Conservation (phyloP, 768 basidiomycete genomes). For the Coprinopsis strossmayeri region DNA sequence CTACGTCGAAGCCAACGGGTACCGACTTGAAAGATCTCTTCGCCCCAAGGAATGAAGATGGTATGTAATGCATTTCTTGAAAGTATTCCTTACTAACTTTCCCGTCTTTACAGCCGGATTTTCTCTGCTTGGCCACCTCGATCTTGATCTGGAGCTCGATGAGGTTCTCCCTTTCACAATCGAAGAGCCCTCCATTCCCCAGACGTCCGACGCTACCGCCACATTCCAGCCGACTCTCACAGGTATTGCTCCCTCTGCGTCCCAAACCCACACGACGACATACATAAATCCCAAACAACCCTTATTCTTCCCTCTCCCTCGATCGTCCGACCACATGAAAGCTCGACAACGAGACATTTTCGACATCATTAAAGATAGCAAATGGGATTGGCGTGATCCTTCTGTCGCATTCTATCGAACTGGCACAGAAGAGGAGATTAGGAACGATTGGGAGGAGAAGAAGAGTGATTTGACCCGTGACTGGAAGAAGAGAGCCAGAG, state of each 20-base stretch:
- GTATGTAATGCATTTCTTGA: constrained; percentile 27
- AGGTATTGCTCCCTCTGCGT: constrained; percentile 17
- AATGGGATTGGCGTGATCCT: constrained; percentile 42
- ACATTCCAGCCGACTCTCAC: constrained; percentile 7
- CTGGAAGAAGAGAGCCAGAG: constrained; percentile 74
- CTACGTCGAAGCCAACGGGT: constrained; percentile 8
- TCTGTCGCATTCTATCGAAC: constrained; percentile 41
- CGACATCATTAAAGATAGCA: constrained; percentile 41
- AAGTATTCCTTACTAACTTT: background rate
- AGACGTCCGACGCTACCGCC: constrained; percentile 7
- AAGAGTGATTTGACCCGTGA: constrained; percentile 63
- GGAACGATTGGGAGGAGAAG: constrained; percentile 62
- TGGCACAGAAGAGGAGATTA: constrained; percentile 53
- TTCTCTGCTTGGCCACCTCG: constrained; percentile 70
- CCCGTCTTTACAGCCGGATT: constrained; percentile 43
- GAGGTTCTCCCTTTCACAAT: constrained; percentile 37
- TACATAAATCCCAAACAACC: constrained; percentile 48
- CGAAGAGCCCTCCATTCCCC: constrained; percentile 9
- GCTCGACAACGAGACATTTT: constrained; percentile 39
- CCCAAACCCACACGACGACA: constrained; percentile 21
- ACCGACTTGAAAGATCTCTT: constrained; percentile 66
- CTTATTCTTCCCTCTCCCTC: constrained; percentile 54
- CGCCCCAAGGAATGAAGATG: constrained; percentile 59
- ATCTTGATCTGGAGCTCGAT: constrained; percentile 67
- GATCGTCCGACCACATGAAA: constrained; percentile 16